Base-by-base conservation (phyloP, 2,329 filamentous ascomycete species). In the Aschersonia sp. region DNA sequence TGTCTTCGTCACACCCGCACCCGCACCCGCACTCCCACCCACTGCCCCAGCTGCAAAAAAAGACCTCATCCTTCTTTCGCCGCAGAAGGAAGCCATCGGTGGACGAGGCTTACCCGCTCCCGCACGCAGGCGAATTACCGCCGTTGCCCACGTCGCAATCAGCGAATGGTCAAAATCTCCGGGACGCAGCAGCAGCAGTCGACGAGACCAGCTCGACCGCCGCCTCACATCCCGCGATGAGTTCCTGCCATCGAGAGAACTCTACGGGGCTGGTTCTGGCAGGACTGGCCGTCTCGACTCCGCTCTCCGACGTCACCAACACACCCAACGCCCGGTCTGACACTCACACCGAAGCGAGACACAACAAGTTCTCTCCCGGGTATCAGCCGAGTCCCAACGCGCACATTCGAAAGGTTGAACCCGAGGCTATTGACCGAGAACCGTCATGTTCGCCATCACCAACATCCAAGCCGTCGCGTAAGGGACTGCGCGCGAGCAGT, bases 1-100 rank as follows among this genome's bases (percentile, higher is more conserved):
- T 61, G 1, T 59, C 60, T 5, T 65, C 65, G 30, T 65, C 65
- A 29, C 64, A 66, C 47, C 72, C 73, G 35, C 68, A 72, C 45
- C 69, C 20, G 20, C 20, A 20, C 20, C 20, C 20, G 20, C 20
- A 20, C 20, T 20, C 20, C 20, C 20, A 20, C 20, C 20, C 20
- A 20, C 20, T 20, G 3, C 70, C 73, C 49, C 66, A 69, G 28
- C 68, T 96, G 46, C 85, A 86, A 57, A 96, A 96, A 71, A 96
- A 96, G 64, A 79, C 87, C 4, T 94, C 91, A 1, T 91, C 88
- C 0, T 97, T 98, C 68, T 97, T 97, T 68, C 78, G 92, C 52
- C 77, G 92, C 51, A 78, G 89, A 53, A 97, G 97, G 76, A 94
- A 91, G 74, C 95, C 89, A 4, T 66, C 88, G 35, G 77, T 80